Evolutionary conservation across 2,329 filamentous ascomycete genomes (phyloP), one percentile per base, ranked within the genome.

Genomic region (Penicillium sp.): DNA sequence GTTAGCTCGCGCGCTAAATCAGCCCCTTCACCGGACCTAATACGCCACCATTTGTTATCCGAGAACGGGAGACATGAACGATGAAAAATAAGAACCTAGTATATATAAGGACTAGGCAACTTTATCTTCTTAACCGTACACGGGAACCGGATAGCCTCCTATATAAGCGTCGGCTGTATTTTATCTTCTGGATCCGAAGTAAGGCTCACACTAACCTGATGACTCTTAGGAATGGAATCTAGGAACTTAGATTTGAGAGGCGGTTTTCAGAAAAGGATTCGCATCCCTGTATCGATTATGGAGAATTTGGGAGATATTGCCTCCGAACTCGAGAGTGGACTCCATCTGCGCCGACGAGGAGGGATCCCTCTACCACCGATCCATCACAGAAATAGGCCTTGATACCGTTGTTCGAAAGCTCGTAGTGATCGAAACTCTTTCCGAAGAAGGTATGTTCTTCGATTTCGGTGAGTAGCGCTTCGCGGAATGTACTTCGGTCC

Each of bases 311-410:
- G 2, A 77, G 55, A 18, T 71, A 59, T 51, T 77, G 75, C 26
- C 61, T 69, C 6, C 76, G 66, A n/a, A 76, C 67, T 11, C 52
- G 51, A 18, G 72, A 77, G 20, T 70, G 61, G 14, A 67, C 62
- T 6, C 75, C 76, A 58, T 78, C 75, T 2, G 75, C 73, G 9
- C 75, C 75, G 14, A 78, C 64, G 2, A 78, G 61, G 6, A 77
- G 56, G 6, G 60, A 58, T 0, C 73, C 75, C 1, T 57, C 51
- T 22, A 68, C 67, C 3, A 51, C 55, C 0, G 67, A 67, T 1
- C 73, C 73, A 45, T 77, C 75, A 0, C 61, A 50, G 53, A 77
- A 77, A 22, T 26, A 40, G 23, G 49, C 56, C 1, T 37, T 55
- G 23, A 60, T 37, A 31, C 53, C 59, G 6, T 59, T 55, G 2